Evolutionary conservation across 176 grass and related monocot genomes (phyloP).

Genomic region (Oryza brachyantha): DNA sequence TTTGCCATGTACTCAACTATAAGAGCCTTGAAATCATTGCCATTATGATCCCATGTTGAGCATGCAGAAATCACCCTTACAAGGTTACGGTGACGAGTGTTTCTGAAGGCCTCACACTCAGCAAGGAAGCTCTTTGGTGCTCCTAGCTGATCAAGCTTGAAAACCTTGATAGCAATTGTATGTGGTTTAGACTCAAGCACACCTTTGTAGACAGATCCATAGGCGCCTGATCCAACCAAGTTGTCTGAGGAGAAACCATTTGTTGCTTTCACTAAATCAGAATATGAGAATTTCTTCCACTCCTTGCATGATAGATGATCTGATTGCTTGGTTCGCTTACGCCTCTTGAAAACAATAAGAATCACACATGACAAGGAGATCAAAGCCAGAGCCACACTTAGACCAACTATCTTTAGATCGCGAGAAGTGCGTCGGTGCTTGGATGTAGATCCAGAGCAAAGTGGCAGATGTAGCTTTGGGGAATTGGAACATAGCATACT

Average conservation of each 20-base stretch:
- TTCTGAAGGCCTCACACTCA: slow-evolving; percentile 43
- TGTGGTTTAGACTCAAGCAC: neutral
- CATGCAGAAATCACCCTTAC: slow-evolving; percentile 23
- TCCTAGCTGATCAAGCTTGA: slow-evolving; percentile 22
- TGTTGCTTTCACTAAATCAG: slow-evolving; percentile 22
- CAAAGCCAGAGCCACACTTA: neutral
- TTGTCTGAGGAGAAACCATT: slow-evolving; percentile 30
- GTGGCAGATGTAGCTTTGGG: slow-evolving; percentile 17
- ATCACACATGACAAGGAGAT: neutral
- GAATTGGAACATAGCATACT: slow-evolving; percentile 15
- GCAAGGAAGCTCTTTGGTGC: slow-evolving; percentile 16
- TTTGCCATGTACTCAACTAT: slow-evolving; percentile 34
- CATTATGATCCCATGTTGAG: neutral
- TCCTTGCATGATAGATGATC: neutral
- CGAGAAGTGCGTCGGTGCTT: neutral
- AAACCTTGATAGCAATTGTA: slow-evolving; percentile 29
- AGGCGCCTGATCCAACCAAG: slow-evolving; percentile 17
- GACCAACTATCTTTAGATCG: neutral
- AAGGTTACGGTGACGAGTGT: slow-evolving; percentile 37
- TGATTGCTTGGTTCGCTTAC: neutral
- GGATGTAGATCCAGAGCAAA: neutral
- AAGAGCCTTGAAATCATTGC: slow-evolving; percentile 44
- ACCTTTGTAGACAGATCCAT: slow-evolving; percentile 37
- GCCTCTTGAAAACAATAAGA: neutral
- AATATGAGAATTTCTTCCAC: slow-evolving; percentile 29